phyloP scores from a whole-genome alignment of 2,329 filamentous ascomycete species.

The Cordyceps cateniannulata region DNA sequence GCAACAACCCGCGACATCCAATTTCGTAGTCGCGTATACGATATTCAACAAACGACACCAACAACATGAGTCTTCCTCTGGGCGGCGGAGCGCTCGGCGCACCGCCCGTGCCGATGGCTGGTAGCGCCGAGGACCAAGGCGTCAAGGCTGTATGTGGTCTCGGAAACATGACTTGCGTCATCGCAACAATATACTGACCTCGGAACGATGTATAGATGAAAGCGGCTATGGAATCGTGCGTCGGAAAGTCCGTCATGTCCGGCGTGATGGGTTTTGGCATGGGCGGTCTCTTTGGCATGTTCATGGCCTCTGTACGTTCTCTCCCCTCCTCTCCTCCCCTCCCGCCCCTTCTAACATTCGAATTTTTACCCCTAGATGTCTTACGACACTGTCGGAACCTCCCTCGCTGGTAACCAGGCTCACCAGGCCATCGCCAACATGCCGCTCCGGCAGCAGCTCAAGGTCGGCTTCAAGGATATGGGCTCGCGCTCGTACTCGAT shows the following conservation, averaged over 20 bases:
- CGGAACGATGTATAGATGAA: conserved; percentile 58
- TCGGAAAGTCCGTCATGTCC: conserved; percentile 79
- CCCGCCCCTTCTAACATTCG: neutral
- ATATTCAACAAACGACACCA: neutral
- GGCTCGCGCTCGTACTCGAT: conserved; percentile 72
- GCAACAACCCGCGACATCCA: neutral
- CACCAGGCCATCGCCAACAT: conserved; percentile 49
- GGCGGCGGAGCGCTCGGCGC: conserved; percentile 17
- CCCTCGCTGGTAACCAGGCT: conserved; percentile 31
- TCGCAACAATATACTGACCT: neutral
- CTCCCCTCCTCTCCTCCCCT: conserved; percentile 7
- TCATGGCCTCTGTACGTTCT: conserved; percentile 84
- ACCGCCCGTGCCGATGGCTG: conserved; percentile 18
- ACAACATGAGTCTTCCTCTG: conserved; percentile 32
- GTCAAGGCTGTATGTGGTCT: conserved; percentile 40
- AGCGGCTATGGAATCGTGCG: conserved; percentile 84
- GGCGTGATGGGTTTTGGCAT: conserved; percentile 92
- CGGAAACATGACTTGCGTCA: conserved; percentile 1
- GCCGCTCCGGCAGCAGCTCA: conserved; percentile 77
- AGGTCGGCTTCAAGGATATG: conserved; percentile 89
- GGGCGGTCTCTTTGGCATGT: conserved; percentile 89
- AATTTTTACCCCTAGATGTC: conserved; percentile 62
- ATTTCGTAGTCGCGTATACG: neutral
- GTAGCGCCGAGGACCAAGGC: conserved; percentile 42
- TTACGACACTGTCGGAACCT: conserved; percentile 86